A percentile compares a stretch with the other conserved stretches of the same genome.
Evolutionary conservation across 2,329 filamentous ascomycete species (phyloP).

Genomic region (Paradendryphiella salina): DNA sequence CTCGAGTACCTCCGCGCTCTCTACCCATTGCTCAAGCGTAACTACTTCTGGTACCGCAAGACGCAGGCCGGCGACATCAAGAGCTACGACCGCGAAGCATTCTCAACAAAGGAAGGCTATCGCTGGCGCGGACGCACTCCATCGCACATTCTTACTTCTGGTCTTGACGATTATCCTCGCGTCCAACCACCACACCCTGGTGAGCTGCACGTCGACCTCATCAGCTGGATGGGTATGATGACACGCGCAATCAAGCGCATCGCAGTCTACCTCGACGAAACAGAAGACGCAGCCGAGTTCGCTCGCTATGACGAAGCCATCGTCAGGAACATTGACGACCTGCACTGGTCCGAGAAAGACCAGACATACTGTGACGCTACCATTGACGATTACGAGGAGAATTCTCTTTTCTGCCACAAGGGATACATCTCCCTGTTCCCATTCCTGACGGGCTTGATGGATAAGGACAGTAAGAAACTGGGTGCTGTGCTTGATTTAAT

Average conservation of each 20-base stretch:
- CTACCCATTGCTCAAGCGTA: slow-evolving; percentile 83
- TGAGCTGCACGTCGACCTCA: slow-evolving; percentile 91
- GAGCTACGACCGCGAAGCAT: slow-evolving; percentile 86
- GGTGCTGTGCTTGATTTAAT: slow-evolving; percentile 77
- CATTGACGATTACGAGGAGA: slow-evolving; percentile 93
- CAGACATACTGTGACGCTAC: slow-evolving; percentile 93
- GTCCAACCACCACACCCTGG: slow-evolving; percentile 91
- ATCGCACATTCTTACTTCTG: slow-evolving; percentile 86
- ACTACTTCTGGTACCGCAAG: slow-evolving; percentile 93
- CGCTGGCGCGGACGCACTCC: slow-evolving; percentile 90
- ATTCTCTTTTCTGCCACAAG: slow-evolving; percentile 88
- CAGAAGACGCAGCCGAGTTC: slow-evolving; percentile 76
- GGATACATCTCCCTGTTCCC: slow-evolving; percentile 94
- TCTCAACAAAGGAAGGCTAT: slow-evolving; percentile 88
- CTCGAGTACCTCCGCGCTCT: slow-evolving; percentile 73
- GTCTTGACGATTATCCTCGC: slow-evolving; percentile 94
- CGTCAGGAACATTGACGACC: slow-evolving; percentile 80
- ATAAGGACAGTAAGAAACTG: slow-evolving; percentile 72
- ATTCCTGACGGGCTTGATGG: slow-evolving; percentile 81
- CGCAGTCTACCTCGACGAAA: slow-evolving; percentile 71
- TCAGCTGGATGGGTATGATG: slow-evolving; percentile 98
- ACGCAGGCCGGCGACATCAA: slow-evolving; percentile 90
- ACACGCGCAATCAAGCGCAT: slow-evolving; percentile 81
- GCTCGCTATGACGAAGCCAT: slow-evolving; percentile 75
- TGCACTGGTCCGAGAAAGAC: slow-evolving; percentile 85